A percentile compares a stretch with the other conserved stretches of the same genome.
Conservation (phyloP, 495 filamentous ascomycete species). For the Bryoglossum gracile region DNA sequence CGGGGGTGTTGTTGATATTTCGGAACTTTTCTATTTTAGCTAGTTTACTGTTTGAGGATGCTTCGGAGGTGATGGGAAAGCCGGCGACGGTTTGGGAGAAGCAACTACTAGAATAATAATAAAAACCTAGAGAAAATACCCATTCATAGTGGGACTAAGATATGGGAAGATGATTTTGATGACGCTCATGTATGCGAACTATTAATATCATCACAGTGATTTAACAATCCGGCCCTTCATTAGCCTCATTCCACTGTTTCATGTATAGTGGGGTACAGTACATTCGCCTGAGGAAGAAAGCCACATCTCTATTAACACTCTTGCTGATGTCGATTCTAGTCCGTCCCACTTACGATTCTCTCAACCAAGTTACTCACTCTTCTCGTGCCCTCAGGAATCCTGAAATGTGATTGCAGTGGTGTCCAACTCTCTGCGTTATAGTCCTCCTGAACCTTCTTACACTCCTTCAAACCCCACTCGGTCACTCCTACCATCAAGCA, state of each 20-base stretch:
- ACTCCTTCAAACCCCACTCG: constrained; percentile 80
- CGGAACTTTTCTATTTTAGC: too few species aligned
- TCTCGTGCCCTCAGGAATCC: constrained; percentile 10
- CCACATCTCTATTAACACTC: constrained; percentile 10
- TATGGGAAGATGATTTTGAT: too few species aligned
- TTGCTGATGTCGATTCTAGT: constrained; percentile 2
- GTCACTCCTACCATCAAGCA: constrained; percentile 84
- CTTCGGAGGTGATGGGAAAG: too few species aligned
- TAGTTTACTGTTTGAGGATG: too few species aligned
- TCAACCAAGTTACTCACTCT: constrained; percentile 19
- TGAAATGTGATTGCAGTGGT: constrained; percentile 67
- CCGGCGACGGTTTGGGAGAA: too few species aligned
- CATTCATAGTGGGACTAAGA: too few species aligned
- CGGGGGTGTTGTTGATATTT: too few species aligned
- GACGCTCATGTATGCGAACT: too few species aligned
- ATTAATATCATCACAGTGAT: too few species aligned
- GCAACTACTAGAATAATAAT: too few species aligned
- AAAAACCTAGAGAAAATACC: too few species aligned
- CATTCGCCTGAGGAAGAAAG: constrained; percentile 1
- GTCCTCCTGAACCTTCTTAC: constrained; percentile 73
- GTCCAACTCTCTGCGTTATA: constrained; percentile 87
- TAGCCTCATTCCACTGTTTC: neutral
- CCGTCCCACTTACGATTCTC: neutral
- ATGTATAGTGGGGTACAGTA: constrained; percentile 4
- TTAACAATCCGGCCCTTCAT: too few species aligned